Conservation (phyloP, 164 flowering plant species). For the Paratinospora sagittata region DNA sequence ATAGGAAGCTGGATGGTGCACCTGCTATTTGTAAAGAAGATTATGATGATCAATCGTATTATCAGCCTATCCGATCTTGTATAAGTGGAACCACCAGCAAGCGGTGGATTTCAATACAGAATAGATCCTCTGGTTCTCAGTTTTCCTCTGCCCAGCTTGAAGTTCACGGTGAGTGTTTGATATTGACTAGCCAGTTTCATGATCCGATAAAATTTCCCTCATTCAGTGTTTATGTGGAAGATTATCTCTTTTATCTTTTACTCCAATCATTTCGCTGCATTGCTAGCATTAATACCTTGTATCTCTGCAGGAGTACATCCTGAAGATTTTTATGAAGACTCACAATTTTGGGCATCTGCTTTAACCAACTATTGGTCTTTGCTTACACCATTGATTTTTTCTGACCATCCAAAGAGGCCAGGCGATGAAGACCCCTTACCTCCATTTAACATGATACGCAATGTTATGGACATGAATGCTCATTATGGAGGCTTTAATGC, state of each 20-base stretch:
- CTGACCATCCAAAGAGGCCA: constrained; percentile 98
- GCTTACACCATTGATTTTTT: constrained; percentile 90
- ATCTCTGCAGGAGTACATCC: constrained; percentile 58
- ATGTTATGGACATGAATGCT: constrained; percentile 98
- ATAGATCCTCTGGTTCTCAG: constrained; percentile 54
- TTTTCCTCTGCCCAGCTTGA: constrained; percentile 55
- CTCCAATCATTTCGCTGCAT: neutral
- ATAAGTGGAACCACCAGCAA: constrained; percentile 73
- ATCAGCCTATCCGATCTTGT: constrained; percentile 72
- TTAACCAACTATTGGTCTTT: constrained; percentile 87
- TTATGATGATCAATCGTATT: constrained; percentile 50
- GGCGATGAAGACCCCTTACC: constrained; percentile 97
- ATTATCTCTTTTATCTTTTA: neutral
- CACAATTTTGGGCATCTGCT: constrained; percentile 58
- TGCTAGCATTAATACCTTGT: constrained; percentile 12
- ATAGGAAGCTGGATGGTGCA: constrained; percentile 44
- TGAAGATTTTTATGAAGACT: constrained; percentile 69
- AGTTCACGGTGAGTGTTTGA: constrained; percentile 61
- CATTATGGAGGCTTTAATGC: constrained; percentile 84
- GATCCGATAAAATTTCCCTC: neutral
- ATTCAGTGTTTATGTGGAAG: neutral
- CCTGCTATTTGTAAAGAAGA: constrained; percentile 68
- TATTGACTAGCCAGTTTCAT: neutral
- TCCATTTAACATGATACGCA: constrained; percentile 91
- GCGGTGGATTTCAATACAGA: constrained; percentile 81